A percentile compares a stretch with the other conserved stretches of the same genome.
Conservation (phyloP, 768 basidiomycete species). For the Albatrellus ellisii region DNA sequence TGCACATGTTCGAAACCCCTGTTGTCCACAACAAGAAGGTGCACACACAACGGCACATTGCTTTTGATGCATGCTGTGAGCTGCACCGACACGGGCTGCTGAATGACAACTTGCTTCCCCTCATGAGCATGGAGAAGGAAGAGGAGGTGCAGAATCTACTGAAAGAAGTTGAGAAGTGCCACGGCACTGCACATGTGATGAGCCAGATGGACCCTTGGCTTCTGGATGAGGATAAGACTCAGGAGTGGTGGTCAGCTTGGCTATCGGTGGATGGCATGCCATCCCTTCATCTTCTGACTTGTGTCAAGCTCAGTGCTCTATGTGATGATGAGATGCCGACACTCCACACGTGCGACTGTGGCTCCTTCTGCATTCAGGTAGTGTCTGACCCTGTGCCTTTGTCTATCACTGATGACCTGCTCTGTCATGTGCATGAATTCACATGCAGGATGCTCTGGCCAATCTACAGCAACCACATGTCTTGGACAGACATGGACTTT, state of each 20-base stretch:
- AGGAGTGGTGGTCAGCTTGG: conserved; percentile 38
- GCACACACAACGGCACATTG: conserved; percentile 55
- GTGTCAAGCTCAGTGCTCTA: conserved; percentile 18
- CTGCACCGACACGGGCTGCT: conserved; percentile 48
- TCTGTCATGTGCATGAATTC: conserved; percentile 32
- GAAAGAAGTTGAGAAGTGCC: conserved; percentile 48
- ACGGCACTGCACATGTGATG: conserved; percentile 40
- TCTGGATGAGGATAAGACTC: conserved; percentile 12
- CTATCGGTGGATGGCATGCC: conserved; percentile 37
- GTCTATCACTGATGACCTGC: conserved; percentile 16
- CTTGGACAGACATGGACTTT: conserved; percentile 48
- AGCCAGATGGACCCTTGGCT: conserved; percentile 58
- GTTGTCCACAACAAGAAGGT: conserved; percentile 38
- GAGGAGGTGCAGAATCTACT: conserved; percentile 51
- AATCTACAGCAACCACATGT: conserved; percentile 43
- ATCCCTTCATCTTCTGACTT: conserved; percentile 36
- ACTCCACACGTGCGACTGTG: conserved; percentile 33
- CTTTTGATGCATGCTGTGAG: conserved; percentile 53
- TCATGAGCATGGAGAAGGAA: conserved; percentile 39
- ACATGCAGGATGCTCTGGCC: conserved; percentile 53
- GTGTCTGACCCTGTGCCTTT: conserved; percentile 4
- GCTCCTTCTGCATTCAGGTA: conserved; percentile 6
- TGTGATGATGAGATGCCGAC: conserved; percentile 11
- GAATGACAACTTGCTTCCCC: conserved; percentile 59
- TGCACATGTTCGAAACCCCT: conserved; percentile 39